Conservation (phyloP, 2,329 filamentous ascomycete species). For the Alternaria ethzedia region DNA sequence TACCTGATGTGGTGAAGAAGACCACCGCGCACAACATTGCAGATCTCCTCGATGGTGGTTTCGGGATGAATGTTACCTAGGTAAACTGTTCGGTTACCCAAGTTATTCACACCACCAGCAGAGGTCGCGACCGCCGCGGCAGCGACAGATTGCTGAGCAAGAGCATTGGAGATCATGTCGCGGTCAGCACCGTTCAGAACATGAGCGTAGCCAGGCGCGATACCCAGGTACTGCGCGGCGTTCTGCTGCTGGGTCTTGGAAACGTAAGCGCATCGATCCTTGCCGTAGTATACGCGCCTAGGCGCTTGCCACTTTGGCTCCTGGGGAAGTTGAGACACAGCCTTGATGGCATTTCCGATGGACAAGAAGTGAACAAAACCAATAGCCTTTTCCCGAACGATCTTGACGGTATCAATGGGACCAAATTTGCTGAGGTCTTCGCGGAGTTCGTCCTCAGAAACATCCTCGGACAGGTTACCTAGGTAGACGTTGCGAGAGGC, state of each 20-base stretch:
- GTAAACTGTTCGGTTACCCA: conserved; percentile 97
- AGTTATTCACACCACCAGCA: conserved; percentile 94
- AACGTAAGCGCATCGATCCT: conserved; percentile 97
- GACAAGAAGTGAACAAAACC: conserved; percentile 98
- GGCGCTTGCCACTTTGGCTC: conserved; percentile 97
- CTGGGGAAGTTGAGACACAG: conserved; percentile 92
- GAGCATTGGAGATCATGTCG: conserved; percentile 92
- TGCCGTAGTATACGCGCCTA: conserved; percentile 96
- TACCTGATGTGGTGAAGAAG: conserved; percentile 97
- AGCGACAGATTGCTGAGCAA: conserved; percentile 96
- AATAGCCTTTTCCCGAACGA: conserved; percentile 97
- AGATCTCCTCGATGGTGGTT: conserved; percentile 99
- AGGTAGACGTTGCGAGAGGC: conserved; percentile 97
- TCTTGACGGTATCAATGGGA: conserved; percentile 95
- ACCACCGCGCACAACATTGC: conserved; percentile 95
- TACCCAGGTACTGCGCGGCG: conserved; percentile 95
- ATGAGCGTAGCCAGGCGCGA: conserved; percentile 94
- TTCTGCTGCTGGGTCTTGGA: conserved; percentile 99
- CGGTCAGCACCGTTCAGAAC: conserved; percentile 95
- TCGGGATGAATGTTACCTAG: conserved; percentile 98
- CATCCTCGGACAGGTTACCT: conserved; percentile 89
- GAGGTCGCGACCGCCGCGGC: conserved; percentile 96
- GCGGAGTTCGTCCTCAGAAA: conserved; percentile 87
- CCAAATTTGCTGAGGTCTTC: conserved; percentile 97
- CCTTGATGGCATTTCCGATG: conserved; percentile 98